Percentiles rank a stretch among this genome's conserved stretches.
Conservation (phyloP, 1,284 basidiomycete species). For the Microbotryum lychnidis-dioicae region DNA sequence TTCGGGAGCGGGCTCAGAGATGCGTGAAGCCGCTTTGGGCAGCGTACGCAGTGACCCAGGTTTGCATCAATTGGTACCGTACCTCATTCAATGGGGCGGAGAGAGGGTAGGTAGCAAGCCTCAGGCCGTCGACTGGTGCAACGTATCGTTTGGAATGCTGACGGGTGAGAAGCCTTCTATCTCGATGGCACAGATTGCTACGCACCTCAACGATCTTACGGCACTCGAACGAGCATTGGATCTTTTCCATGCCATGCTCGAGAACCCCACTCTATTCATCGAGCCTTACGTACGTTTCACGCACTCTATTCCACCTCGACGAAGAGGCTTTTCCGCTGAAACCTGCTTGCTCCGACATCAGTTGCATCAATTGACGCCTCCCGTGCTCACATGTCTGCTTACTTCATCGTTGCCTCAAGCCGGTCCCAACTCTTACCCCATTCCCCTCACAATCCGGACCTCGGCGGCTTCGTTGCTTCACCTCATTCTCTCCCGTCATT, state of each 20-base stretch:
- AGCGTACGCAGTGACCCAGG: constrained; percentile 85
- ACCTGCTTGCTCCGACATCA: constrained; percentile 38
- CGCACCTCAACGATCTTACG: constrained; percentile 55
- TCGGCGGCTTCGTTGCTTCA: constrained; percentile 67
- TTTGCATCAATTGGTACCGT: constrained; percentile 85
- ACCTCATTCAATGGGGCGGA: constrained; percentile 88
- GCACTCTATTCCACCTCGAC: constrained; percentile 4
- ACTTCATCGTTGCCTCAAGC: constrained; percentile 60
- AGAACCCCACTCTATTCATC: constrained; percentile 81
- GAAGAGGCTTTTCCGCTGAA: background rate
- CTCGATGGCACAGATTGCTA: constrained; percentile 33
- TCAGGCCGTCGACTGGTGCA: constrained; percentile 49
- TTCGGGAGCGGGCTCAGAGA: constrained; percentile 43
- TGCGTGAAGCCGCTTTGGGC: constrained; percentile 77
- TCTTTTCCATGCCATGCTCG: constrained; percentile 68
- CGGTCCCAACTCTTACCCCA: constrained; percentile 35
- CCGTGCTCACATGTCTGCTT: constrained; percentile 80
- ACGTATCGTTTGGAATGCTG: constrained; percentile 3
- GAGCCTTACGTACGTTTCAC: constrained; percentile 77
- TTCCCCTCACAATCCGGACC: constrained; percentile 54
- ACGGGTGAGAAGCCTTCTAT: background rate
- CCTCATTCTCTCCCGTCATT: constrained; percentile 59
- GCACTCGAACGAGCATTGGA: constrained; percentile 70
- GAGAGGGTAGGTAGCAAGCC: constrained; percentile 64
- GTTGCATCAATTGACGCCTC: constrained; percentile 92